phyloP scores from a whole-genome alignment of 176 grass and related monocot species.

The Melocanna baccifera region DNA sequence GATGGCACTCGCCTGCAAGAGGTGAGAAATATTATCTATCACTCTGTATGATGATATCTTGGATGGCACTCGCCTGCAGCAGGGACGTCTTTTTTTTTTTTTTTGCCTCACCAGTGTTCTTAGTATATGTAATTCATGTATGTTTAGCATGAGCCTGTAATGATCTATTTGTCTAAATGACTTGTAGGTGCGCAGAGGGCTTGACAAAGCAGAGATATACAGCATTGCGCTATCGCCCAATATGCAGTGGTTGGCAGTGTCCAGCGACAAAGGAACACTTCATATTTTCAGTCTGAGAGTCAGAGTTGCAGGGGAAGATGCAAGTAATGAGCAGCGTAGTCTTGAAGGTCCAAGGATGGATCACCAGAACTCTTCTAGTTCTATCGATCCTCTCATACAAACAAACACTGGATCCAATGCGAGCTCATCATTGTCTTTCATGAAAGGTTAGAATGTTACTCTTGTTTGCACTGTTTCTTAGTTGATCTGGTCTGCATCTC shows the following conservation, averaged over 20 bases:
- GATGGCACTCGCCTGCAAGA: constrained; percentile 87
- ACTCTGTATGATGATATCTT: not conserved
- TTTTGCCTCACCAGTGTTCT: not conserved
- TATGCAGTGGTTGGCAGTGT: constrained; percentile 85
- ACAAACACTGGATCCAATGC: constrained; percentile 68
- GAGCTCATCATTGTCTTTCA: constrained; percentile 80
- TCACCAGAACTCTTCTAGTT: constrained; percentile 63
- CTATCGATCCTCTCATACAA: constrained; percentile 73
- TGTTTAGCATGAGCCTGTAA: not conserved
- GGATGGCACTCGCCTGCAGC: too few relatives aligned
- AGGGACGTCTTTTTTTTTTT: not conserved
- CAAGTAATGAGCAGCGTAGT: constrained; percentile 41
- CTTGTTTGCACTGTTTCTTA: constrained; percentile 21
- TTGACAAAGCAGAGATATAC: constrained; percentile 87
- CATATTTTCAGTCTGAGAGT: constrained; percentile 88
- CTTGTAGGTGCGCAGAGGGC: constrained; percentile 77
- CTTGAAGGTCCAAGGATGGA: constrained; percentile 57
- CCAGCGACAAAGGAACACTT: constrained; percentile 88
- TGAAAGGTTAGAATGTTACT: constrained; percentile 57
- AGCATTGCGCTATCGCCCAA: constrained; percentile 79
- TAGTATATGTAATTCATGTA: not conserved
- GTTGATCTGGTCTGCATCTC: not conserved
- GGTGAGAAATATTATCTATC: constrained; percentile 43
- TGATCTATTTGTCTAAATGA: constrained; percentile 28
- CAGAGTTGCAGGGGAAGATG: constrained; percentile 74